These are phyloP conservation scores for Pestalotiopsis sp. DNA, from an alignment of 2,329 filamentous ascomycete species.

Conservation along the genomic window DNA sequence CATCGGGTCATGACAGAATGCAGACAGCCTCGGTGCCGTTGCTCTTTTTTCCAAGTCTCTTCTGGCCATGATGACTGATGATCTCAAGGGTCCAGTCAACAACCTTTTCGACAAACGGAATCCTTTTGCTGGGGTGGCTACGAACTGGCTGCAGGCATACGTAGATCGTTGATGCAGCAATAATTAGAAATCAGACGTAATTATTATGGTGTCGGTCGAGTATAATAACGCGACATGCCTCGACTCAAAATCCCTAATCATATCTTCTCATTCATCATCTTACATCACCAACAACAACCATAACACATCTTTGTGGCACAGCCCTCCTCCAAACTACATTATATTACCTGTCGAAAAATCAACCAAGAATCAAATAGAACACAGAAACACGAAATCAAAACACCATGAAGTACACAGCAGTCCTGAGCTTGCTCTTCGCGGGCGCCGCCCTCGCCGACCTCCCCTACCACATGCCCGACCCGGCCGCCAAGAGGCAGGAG, in stretches of 20 bases:
- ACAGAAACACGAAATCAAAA: neutral
- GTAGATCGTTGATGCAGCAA: neutral
- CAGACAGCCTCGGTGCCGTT: neutral
- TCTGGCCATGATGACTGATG: neutral
- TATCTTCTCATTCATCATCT: slow-evolving; percentile 3
- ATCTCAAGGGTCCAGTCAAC: neutral
- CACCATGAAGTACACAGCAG: slow-evolving; percentile 8
- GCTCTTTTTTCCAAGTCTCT: neutral
- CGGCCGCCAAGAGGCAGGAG: neutral
- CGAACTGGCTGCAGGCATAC: neutral
- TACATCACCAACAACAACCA: neutral
- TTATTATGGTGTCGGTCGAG: neutral
- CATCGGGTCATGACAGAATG: neutral
- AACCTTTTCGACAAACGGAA: too few relatives aligned
- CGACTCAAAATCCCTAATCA: neutral
- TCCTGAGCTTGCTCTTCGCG: slow-evolving; percentile 1
- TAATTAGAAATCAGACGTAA: neutral
- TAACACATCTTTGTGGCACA: neutral
- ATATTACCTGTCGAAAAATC: neutral
- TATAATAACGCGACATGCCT: slow-evolving; percentile 2
- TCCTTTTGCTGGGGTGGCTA: neutral
- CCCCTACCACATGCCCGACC: slow-evolving; percentile 2
- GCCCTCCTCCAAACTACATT: neutral
- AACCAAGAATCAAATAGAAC: neutral
- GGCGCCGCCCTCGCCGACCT: slow-evolving; percentile 8